Conservation (phyloP, 805 yeast genomes). For the Jamesozyma lodderae region DNA sequence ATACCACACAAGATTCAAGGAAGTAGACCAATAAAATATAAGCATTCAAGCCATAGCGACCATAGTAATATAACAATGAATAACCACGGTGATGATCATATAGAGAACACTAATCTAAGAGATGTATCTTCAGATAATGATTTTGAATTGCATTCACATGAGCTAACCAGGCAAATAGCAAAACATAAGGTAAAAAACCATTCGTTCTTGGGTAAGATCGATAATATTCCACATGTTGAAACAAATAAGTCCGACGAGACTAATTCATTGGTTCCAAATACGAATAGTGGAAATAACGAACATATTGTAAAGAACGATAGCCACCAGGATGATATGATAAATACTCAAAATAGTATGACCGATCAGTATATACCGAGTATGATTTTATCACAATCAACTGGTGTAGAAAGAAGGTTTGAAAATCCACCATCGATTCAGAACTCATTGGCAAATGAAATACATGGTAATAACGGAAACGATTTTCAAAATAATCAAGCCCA, state of each 20-base stretch:
- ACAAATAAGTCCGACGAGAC: too few species aligned
- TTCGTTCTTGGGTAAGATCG: not conserved
- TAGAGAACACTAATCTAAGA: constrained; percentile 7
- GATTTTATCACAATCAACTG: constrained; percentile 46
- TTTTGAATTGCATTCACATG: constrained; percentile 9
- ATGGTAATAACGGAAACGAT: not conserved
- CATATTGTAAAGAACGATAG: not conserved
- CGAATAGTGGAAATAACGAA: not conserved
- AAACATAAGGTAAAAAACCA: not conserved
- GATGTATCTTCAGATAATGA: constrained; percentile 6
- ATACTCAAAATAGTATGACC: constrained; percentile 9
- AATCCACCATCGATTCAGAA: constrained; percentile 29
- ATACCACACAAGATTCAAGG: not conserved
- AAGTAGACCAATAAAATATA: not conserved
- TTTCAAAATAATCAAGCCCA: not conserved
- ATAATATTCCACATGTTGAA: not conserved
- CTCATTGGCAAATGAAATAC: constrained; percentile 18
- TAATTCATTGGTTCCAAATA: too few species aligned
- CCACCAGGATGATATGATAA: not conserved
- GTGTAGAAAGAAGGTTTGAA: constrained; percentile 36
- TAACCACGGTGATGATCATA: constrained; percentile 10
- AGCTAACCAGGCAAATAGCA: constrained; percentile 16
- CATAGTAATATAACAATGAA: not conserved
- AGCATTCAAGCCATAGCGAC: too few species aligned
- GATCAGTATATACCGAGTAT: constrained; percentile 34